These are phyloP conservation scores for Lepidium didymum DNA, from an alignment of 345 rosid species.

Conservation along the genomic window DNA sequence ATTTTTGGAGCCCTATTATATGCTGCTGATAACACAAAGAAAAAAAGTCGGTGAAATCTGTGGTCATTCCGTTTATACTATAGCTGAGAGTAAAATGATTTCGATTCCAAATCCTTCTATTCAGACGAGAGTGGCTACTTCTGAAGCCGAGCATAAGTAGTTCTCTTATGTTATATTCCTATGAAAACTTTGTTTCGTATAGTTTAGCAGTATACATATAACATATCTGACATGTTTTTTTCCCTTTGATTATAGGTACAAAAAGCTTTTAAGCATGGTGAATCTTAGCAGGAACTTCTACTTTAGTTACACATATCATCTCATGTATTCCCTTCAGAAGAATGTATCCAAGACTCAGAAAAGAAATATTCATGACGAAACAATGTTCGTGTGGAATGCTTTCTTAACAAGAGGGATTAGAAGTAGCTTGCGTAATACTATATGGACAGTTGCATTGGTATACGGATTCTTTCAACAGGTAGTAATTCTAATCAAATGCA, in stretches of 20 bases:
- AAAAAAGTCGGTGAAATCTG: slow-evolving; percentile 75
- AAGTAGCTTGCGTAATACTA: slow-evolving; percentile 47
- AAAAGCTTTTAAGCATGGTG: slow-evolving; percentile 78
- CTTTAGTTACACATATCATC: slow-evolving; percentile 88
- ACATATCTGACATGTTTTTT: background rate
- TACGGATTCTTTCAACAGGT: slow-evolving; percentile 97
- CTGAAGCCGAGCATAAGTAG: slow-evolving; percentile 76
- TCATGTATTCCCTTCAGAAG: slow-evolving; percentile 78
- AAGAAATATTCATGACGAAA: slow-evolving; percentile 41
- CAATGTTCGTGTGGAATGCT: slow-evolving; percentile 90
- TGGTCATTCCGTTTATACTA: slow-evolving; percentile 62
- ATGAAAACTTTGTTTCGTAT: slow-evolving; percentile 22
- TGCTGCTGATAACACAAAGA: slow-evolving; percentile 73
- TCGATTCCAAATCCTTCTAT: slow-evolving; percentile 47
- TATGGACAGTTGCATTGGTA: slow-evolving; percentile 87
- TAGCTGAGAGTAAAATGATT: slow-evolving; percentile 59
- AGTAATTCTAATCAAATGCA: slow-evolving; percentile 5
- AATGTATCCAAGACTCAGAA: slow-evolving; percentile 42
- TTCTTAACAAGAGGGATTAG: slow-evolving; percentile 66
- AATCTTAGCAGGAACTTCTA: slow-evolving; percentile 92
- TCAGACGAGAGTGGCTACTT: slow-evolving; percentile 52
- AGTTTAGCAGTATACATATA: background rate
- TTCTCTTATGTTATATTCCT: slow-evolving; percentile 31
- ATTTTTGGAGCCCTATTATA: slow-evolving; percentile 86
- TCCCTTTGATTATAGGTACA: slow-evolving; percentile 49